phyloP scores from a whole-genome alignment of 2,329 filamentous ascomycete species.

The Aschersonia sp. region DNA sequence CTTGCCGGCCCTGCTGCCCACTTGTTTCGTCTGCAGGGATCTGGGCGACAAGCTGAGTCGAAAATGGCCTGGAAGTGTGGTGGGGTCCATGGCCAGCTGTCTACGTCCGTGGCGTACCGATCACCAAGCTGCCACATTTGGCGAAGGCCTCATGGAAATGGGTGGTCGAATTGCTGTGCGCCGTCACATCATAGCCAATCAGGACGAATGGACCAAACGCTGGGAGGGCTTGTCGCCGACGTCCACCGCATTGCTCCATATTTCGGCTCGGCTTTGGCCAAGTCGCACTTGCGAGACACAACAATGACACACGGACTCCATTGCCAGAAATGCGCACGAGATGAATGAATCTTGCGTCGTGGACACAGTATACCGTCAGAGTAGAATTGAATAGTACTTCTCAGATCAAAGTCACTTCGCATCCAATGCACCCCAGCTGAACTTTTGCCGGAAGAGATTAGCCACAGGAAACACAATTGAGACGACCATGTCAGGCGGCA shows the following conservation, averaged over 20 bases:
- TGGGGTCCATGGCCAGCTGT: conserved; percentile 2
- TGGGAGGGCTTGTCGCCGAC: background rate
- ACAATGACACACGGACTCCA: background rate
- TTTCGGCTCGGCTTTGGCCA: background rate
- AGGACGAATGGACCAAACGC: background rate
- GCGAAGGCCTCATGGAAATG: background rate
- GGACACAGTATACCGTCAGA: too few relatives aligned
- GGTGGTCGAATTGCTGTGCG: background rate
- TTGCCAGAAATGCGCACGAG: background rate
- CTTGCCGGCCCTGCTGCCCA: conserved; percentile 6
- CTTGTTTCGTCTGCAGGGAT: conserved; percentile 10
- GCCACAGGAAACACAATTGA: background rate
- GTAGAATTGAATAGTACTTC: too few relatives aligned
- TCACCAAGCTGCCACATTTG: background rate
- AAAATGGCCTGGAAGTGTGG: conserved; percentile 2
- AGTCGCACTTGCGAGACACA: background rate
- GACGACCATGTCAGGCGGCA: background rate
- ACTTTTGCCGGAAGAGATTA: background rate
- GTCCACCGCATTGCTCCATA: background rate
- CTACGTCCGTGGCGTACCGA: background rate
- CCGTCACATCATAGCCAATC: background rate
- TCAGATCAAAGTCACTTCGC: too few relatives aligned
- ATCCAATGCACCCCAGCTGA: background rate
- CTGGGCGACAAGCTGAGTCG: conserved; percentile 5
- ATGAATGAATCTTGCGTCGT: background rate